Percentiles rank a stretch among this genome's conserved stretches.
Conservation (phyloP, 2,329 filamentous ascomycete genomes). For the Plenodomus tracheiphilus region DNA sequence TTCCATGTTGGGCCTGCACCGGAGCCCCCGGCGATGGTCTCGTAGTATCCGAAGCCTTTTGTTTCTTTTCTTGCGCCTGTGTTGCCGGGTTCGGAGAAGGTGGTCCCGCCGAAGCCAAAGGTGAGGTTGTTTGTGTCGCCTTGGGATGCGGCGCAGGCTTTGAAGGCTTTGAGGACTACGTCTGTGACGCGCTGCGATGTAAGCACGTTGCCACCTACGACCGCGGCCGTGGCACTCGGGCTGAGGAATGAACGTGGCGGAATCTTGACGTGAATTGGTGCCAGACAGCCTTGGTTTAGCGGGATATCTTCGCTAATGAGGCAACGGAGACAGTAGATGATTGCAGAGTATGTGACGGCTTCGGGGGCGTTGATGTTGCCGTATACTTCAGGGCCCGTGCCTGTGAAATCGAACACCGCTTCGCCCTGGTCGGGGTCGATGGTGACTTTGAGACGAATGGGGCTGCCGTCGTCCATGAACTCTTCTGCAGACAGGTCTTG, state of each 20-base stretch:
- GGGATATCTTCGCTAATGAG: conserved; percentile 82
- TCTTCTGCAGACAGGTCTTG: conserved; percentile 74
- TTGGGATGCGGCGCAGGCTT: conserved; percentile 76
- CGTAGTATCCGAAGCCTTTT: conserved; percentile 85
- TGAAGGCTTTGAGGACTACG: conserved; percentile 79
- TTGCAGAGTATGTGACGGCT: conserved; percentile 80
- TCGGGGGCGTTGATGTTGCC: conserved; percentile 80
- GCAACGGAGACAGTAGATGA: conserved; percentile 83
- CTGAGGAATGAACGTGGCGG: conserved; percentile 73
- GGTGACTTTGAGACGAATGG: conserved; percentile 73
- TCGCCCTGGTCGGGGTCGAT: conserved; percentile 76
- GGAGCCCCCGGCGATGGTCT: conserved; percentile 78
- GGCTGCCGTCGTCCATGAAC: conserved; percentile 85
- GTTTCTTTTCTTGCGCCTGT: conserved; percentile 51
- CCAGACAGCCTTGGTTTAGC: conserved; percentile 82
- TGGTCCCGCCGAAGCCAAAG: conserved; percentile 72
- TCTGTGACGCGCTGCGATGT: conserved; percentile 79
- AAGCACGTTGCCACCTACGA: conserved; percentile 81
- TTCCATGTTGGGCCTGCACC: conserved; percentile 75
- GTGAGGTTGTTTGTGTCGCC: conserved; percentile 85
- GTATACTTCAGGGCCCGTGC: conserved; percentile 79
- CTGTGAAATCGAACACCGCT: conserved; percentile 76
- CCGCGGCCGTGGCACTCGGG: conserved; percentile 75
- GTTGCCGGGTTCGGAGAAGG: conserved; percentile 12
- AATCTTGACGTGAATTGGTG: conserved; percentile 74